Percentiles rank a stretch among this genome's conserved stretches.
phyloP scores from a whole-genome alignment of 2,329 filamentous ascomycete species.

The Cordyceps militaris region DNA sequence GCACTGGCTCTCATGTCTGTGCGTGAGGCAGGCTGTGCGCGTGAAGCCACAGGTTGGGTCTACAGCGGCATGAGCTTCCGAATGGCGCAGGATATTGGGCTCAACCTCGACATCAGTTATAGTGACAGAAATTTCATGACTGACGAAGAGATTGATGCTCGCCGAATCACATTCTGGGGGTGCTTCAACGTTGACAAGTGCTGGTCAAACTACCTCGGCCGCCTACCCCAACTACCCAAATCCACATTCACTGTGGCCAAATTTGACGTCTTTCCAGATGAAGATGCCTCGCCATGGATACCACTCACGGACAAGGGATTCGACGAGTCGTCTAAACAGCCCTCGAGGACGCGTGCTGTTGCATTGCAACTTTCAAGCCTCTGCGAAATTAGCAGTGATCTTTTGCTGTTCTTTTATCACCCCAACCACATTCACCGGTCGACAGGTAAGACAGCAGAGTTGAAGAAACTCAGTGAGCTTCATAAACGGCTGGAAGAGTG shows the following conservation, averaged over 20 bases:
- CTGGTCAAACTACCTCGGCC: slow-evolving; percentile 95
- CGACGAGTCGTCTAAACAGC: slow-evolving; percentile 65
- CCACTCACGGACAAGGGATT: slow-evolving; percentile 83
- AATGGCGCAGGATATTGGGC: slow-evolving; percentile 89
- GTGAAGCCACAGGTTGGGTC: slow-evolving; percentile 95
- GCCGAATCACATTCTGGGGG: slow-evolving; percentile 92
- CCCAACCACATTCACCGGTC: slow-evolving; percentile 58
- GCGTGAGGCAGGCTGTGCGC: slow-evolving; percentile 85
- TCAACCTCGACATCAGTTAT: slow-evolving; percentile 74
- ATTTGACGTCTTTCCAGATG: slow-evolving; percentile 81
- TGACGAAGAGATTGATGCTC: slow-evolving; percentile 80
- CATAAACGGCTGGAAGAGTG: slow-evolving; percentile 86
- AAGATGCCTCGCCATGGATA: slow-evolving; percentile 80
- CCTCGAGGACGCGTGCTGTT: slow-evolving; percentile 74
- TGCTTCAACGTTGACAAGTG: slow-evolving; percentile 98
- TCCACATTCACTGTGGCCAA: slow-evolving; percentile 78
- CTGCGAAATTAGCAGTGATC: slow-evolving; percentile 88
- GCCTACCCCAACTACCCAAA: slow-evolving; percentile 77
- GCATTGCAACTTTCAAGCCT: slow-evolving; percentile 75
- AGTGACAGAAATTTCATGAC: slow-evolving; percentile 56
- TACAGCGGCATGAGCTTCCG: slow-evolving; percentile 98
- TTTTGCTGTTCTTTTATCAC: slow-evolving; percentile 87
- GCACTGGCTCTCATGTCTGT: slow-evolving; percentile 94
- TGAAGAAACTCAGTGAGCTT: slow-evolving; percentile 88
- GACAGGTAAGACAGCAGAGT: slow-evolving; percentile 70